A percentile compares a stretch with the other conserved stretches of the same genome.
phyloP scores from a whole-genome alignment of 2,329 filamentous ascomycete genomes.

The Aureobasidium uvarum region DNA sequence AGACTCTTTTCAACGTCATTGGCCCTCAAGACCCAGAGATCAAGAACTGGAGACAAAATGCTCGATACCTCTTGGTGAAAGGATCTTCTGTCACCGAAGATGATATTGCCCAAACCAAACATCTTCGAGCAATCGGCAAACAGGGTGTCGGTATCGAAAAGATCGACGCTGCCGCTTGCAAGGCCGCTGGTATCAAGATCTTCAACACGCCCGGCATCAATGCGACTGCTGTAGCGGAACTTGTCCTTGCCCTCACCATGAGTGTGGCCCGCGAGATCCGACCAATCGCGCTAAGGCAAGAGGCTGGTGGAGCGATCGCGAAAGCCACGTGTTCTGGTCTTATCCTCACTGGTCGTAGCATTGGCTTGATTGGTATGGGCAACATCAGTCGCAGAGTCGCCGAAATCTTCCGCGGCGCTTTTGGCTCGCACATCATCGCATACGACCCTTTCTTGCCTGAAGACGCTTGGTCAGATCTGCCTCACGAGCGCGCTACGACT shows the following conservation, averaged over 20 bases:
- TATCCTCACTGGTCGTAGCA: conserved; percentile 37
- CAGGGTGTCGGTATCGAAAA: conserved; percentile 52
- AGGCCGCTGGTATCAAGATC: conserved; percentile 44
- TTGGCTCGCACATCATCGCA: conserved; percentile 36
- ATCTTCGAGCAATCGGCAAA: conserved; percentile 48
- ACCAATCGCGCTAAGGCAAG: conserved; percentile 31
- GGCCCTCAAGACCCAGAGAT: conserved; percentile 39
- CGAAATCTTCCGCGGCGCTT: conserved; percentile 39
- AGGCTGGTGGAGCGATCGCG: conserved; percentile 34
- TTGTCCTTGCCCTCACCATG: conserved; percentile 37
- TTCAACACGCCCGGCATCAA: conserved; percentile 51
- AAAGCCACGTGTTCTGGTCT: conserved; percentile 48
- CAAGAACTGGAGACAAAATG: conserved; percentile 45
- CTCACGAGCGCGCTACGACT: conserved; percentile 33
- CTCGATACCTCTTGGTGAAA: conserved; percentile 44
- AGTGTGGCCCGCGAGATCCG: conserved; percentile 38
- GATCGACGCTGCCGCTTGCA: conserved; percentile 46
- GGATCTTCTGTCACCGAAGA: conserved; percentile 34
- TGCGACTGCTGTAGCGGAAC: conserved; percentile 38
- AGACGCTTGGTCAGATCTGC: conserved; percentile 33
- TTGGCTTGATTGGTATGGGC: conserved; percentile 45
- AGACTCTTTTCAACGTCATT: conserved; percentile 44
- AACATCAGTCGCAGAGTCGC: conserved; percentile 41
- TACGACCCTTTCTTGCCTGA: conserved; percentile 40
- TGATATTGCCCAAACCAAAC: conserved; percentile 33